Percentiles rank a stretch among this genome's conserved stretches.
These are phyloP conservation scores for Cicer yamashitae DNA, from an alignment of 306 rosid species.

Conservation along the genomic window DNA sequence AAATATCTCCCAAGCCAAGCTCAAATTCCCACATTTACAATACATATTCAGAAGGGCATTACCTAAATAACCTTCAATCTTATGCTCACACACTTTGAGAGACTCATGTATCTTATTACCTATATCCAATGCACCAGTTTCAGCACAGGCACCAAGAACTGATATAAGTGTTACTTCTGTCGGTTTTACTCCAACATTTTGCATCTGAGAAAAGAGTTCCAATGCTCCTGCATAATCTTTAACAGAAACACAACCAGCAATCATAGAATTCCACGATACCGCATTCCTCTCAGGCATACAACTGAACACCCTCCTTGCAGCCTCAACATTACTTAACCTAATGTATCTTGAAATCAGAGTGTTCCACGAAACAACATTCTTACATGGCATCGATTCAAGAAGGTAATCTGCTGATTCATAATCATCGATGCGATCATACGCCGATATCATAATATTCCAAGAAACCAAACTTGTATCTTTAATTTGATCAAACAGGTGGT, in stretches of 20 bases:
- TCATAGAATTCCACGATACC: slow-evolving; percentile 71
- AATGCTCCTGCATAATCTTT: slow-evolving; percentile 57
- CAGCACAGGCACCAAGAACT: slow-evolving; percentile 68
- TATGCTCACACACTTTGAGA: slow-evolving; percentile 48
- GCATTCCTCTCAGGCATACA: slow-evolving; percentile 66
- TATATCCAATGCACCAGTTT: slow-evolving; percentile 58
- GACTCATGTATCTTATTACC: slow-evolving; percentile 59
- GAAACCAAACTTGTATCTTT: slow-evolving; percentile 52
- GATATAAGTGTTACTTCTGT: slow-evolving; percentile 63
- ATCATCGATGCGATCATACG: slow-evolving; percentile 57
- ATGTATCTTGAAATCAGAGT: slow-evolving; percentile 55
- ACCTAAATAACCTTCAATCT: slow-evolving; percentile 70
- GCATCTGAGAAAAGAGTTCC: slow-evolving; percentile 61
- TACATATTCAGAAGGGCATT: slow-evolving; percentile 70
- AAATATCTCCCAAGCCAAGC: slow-evolving; percentile 65
- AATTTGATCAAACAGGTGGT: slow-evolving; percentile 62
- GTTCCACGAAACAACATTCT: slow-evolving; percentile 73
- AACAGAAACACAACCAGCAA: slow-evolving; percentile 60
- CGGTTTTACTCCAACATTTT: slow-evolving; percentile 49
- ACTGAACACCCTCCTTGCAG: slow-evolving; percentile 59
- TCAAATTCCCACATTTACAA: slow-evolving; percentile 71
- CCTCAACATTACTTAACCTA: slow-evolving; percentile 50
- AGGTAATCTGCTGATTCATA: slow-evolving; percentile 57
- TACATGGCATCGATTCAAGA: slow-evolving; percentile 59
- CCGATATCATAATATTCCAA: slow-evolving; percentile 76